Base-by-base conservation (phyloP, 805 yeast species). In the Ogataea angusta region DNA sequence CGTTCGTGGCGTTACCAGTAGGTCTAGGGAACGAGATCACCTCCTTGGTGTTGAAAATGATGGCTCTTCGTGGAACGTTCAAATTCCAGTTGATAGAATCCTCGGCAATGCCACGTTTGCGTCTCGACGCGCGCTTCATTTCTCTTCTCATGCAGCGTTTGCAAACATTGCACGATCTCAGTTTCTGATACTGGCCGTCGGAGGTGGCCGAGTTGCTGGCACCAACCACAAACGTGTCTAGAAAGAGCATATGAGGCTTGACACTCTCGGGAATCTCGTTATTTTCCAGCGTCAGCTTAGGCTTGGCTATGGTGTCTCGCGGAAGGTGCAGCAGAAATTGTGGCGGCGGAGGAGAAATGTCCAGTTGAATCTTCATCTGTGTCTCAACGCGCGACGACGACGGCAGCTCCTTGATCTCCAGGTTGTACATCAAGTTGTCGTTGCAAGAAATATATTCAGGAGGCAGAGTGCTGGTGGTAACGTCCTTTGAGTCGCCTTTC, bases 21-120 rank as follows among this genome's bases (percentile, higher is more conserved):
- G 83, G 80, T 19, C 82, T 70, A 6, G 86, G 85, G 53, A 85
- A 76, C 10, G 87, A 77, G 29, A 88, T 75, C 17, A 93, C 74
- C 63, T 91, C 97, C 55, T 87, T 85, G 64, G 95, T 86, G 65
- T 93, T 91, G 70, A 90, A 87, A 26, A 91, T 84, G 34, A 91
- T 76, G 2, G 96, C 95, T 46, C 95, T 78, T 56, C 88, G 83
- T 46, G 80, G 76, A 58, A 79, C 73, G 32, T 74, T 73, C 36
- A 85, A 81, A 53, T 84, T 75, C 81, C 97, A 88, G 68, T 86
- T 82, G 36, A 79, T 65, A 40, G 81, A 82, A 52, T 84, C 91
- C 45, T 82, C 84, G 38, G 73, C 70, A 40, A 80, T 73, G n/a
- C 87, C 87, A 4, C 81, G 75, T 64, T 93, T 91, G 59, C 95